phyloP scores from a whole-genome alignment of 2,329 filamentous ascomycete genomes.

The Phyllosticta citrichinensis region DNA sequence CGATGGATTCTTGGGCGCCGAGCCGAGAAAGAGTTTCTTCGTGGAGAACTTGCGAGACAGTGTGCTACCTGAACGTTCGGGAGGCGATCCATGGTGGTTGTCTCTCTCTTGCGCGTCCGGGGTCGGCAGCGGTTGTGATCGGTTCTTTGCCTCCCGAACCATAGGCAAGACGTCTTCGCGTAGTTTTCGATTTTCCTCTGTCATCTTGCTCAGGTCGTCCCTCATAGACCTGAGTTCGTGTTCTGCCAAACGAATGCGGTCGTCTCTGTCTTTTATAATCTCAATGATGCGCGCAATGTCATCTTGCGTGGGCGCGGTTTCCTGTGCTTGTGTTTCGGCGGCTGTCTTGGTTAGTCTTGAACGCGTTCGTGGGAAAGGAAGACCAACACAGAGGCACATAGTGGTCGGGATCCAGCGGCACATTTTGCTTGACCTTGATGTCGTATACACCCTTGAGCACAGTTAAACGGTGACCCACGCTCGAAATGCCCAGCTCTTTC shows the following conservation, averaged over 20 bases:
- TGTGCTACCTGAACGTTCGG: constrained; percentile 33
- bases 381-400: constrained; percentile 77
- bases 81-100: constrained; percentile 23
- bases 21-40: constrained; percentile 42
- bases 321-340: constrained; percentile 77
- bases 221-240: constrained; percentile 69
- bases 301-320: constrained; percentile 79
- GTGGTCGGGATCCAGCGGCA: constrained; percentile 84
- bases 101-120: constrained; percentile 28
- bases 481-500: constrained; percentile 87
- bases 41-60: constrained; percentile 44
- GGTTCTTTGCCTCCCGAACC: constrained; percentile 83
- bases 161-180: constrained; percentile 88
- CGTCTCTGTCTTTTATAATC: constrained; percentile 79
- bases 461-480: constrained; percentile 87
- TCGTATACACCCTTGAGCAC: constrained; percentile 96
- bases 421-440: constrained; percentile 86
- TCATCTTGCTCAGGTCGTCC: constrained; percentile 36
- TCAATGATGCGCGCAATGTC: constrained; percentile 88
- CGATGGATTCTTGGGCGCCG: constrained; percentile 40
- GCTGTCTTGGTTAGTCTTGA: constrained; percentile 43
- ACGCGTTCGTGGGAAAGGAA: background rate
- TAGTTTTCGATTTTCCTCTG: constrained; percentile 79
- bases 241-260: constrained; percentile 76
- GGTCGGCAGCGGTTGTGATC: constrained; percentile 72